Conservation (phyloP, 2,329 filamentous ascomycete genomes). For the Nemania bipapillata region DNA sequence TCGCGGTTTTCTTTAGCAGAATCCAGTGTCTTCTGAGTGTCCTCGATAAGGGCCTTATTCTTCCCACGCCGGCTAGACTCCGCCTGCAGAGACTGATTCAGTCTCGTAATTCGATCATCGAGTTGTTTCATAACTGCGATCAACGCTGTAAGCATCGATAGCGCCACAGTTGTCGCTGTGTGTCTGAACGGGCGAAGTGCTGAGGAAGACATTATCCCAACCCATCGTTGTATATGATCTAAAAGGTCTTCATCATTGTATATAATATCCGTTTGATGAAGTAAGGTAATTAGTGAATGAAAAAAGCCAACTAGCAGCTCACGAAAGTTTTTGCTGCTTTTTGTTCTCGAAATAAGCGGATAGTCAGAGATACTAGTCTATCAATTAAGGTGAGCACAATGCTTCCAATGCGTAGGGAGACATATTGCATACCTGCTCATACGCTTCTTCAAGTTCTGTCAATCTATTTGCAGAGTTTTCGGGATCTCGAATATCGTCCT, state of each 20-base stretch:
- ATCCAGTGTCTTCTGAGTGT: constrained; percentile 76
- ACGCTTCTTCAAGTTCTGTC: constrained; percentile 86
- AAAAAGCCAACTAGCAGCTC: constrained; percentile 83
- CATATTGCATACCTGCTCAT: constrained; percentile 73
- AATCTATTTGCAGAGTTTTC: constrained; percentile 85
- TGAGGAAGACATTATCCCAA: constrained; percentile 89
- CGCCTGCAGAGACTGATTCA: constrained; percentile 79
- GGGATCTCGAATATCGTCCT: constrained; percentile 86
- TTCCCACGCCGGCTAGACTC: constrained; percentile 76
- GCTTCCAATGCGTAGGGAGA: not conserved
- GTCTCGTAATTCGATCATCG: constrained; percentile 76
- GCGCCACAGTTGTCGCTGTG: constrained; percentile 85
- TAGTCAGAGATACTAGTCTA: constrained; percentile 81
- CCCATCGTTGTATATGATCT: constrained; percentile 90
- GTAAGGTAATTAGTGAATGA: constrained; percentile 75
- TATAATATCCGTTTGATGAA: constrained; percentile 83
- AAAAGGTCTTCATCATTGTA: constrained; percentile 81
- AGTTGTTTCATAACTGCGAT: constrained; percentile 78
- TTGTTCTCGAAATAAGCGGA: constrained; percentile 84
- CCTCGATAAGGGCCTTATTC: constrained; percentile 81
- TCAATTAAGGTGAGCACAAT: constrained; percentile 61
- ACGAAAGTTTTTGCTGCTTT: constrained; percentile 80
- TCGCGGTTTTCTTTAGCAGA: constrained; percentile 77
- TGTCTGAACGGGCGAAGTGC: constrained; percentile 90
- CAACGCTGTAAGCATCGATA: constrained; percentile 81